phyloP scores from a whole-genome alignment of 768 basidiomycete species.

The Termitomyces sp. region DNA sequence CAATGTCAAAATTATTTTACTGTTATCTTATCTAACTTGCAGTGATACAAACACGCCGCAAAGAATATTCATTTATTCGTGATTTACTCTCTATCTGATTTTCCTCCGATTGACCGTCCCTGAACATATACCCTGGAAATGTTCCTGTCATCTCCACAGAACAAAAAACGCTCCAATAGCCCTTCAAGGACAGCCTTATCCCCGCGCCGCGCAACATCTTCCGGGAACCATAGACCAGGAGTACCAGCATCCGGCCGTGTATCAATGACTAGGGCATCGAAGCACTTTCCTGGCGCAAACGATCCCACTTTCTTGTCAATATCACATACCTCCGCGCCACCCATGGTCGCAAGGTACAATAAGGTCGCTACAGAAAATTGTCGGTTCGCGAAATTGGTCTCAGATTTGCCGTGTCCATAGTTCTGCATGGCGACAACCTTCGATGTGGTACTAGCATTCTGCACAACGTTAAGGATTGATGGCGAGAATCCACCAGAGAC shows the following conservation, averaged over 20 bases:
- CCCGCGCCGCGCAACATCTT: slow-evolving; percentile 25
- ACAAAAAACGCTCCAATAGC: slow-evolving; percentile 83
- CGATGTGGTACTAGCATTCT: slow-evolving; percentile 73
- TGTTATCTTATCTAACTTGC: no score
- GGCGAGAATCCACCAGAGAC: slow-evolving; percentile 82
- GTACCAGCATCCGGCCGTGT: slow-evolving; percentile 48
- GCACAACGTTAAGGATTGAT: slow-evolving; percentile 73
- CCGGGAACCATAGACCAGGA: slow-evolving; percentile 49
- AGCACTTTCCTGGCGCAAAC: slow-evolving; percentile 76
- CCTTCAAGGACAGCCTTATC: slow-evolving; percentile 20
- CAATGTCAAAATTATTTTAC: not conserved
- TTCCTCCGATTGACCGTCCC: slow-evolving; percentile 73
- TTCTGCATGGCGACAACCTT: slow-evolving; percentile 61
- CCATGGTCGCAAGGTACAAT: slow-evolving; percentile 86
- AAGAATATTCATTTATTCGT: not conserved
- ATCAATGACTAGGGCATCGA: slow-evolving; percentile 81
- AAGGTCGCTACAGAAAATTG: slow-evolving; percentile 71
- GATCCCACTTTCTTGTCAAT: slow-evolving; percentile 67
- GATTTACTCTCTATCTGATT: slow-evolving; percentile 18
- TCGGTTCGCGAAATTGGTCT: slow-evolving; percentile 39
- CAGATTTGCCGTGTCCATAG: not conserved
- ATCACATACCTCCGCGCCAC: slow-evolving; percentile 81
- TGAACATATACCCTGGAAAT: slow-evolving; percentile 80
- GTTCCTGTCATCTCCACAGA: slow-evolving; percentile 84
- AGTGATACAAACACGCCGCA: not conserved